phyloP scores from a whole-genome alignment of 257 asterid genomes.

The Thymus mandschuricus region DNA sequence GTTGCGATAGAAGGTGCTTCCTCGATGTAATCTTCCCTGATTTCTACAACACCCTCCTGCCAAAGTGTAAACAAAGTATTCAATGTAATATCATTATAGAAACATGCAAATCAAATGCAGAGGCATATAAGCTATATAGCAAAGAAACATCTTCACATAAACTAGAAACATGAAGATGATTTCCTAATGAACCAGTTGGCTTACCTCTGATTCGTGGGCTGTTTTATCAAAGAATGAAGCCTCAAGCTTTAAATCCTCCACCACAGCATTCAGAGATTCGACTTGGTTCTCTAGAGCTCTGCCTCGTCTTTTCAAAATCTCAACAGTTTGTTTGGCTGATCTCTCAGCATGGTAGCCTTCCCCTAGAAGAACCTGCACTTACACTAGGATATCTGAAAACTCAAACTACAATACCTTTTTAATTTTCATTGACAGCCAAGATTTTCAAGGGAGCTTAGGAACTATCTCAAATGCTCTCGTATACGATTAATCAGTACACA shows the following conservation, averaged over 20 bases:
- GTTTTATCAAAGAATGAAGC: constrained; percentile 79
- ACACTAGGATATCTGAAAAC: constrained; percentile 28
- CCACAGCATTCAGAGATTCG: constrained; percentile 73
- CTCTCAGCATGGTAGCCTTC: constrained; percentile 86
- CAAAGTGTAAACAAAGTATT: constrained; percentile 27
- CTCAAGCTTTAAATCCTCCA: constrained; percentile 78
- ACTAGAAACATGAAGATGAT: constrained; percentile 7
- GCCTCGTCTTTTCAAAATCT: constrained; percentile 79
- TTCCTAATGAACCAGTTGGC: constrained; percentile 32
- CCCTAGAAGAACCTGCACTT: constrained; percentile 79
- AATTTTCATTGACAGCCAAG: neutral
- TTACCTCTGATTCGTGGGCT: constrained; percentile 76
- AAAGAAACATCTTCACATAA: neutral
- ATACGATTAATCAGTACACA: constrained; percentile 1
- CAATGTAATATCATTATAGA: constrained; percentile 4
- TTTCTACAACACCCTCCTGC: constrained; percentile 90
- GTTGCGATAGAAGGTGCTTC: constrained; percentile 43
- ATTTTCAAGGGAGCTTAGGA: neutral
- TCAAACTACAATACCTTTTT: constrained; percentile 14
- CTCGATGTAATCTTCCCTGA: constrained; percentile 83
- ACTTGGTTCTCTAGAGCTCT: constrained; percentile 65
- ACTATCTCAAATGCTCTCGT: neutral
- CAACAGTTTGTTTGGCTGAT: constrained; percentile 85
- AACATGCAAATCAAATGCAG: neutral
- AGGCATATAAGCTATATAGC: neutral